These are phyloP conservation scores for Magnusiomyces suaveolens DNA, from an alignment of 1,139 yeast species.

Conservation along the genomic window DNA sequence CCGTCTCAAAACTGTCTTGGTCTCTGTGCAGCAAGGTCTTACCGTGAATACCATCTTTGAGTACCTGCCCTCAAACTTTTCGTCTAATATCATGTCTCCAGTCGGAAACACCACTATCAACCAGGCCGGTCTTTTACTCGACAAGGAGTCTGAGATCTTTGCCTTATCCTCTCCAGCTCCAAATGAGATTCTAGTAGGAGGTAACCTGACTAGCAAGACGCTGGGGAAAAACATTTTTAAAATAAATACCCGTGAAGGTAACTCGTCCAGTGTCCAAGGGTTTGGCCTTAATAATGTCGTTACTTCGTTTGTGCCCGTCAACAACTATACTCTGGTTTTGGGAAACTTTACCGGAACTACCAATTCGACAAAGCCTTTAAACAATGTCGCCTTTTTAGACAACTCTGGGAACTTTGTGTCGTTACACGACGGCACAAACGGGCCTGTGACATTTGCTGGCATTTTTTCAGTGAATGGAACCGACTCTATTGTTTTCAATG, in stretches of 20 bases:
- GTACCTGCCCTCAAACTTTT: slow-evolving; percentile 62
- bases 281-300: slow-evolving; percentile 29
- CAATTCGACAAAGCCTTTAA: slow-evolving; percentile 13
- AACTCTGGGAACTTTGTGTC: slow-evolving; percentile 21
- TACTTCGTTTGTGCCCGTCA: slow-evolving; percentile 28
- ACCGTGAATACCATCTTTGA: slow-evolving; percentile 70
- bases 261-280: slow-evolving; percentile 7
- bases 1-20: slow-evolving; percentile 47
- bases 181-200: slow-evolving; percentile 38
- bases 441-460: slow-evolving; percentile 23
- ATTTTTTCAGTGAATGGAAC: slow-evolving; percentile 23
- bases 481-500: slow-evolving; percentile 35
- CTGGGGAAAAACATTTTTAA: slow-evolving; percentile 24
- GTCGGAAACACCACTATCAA: slow-evolving; percentile 67
- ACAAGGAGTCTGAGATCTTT: slow-evolving; percentile 13
- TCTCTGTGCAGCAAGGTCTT: slow-evolving; percentile 35
- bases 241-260: slow-evolving; percentile 21
- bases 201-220: slow-evolving; percentile 39
- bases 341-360: slow-evolving; percentile 35
- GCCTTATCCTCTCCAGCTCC: slow-evolving; percentile 8
- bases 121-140: slow-evolving; percentile 39
- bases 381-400: slow-evolving; percentile 24
- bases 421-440: slow-evolving; percentile 25
- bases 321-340: slow-evolving; percentile 26
- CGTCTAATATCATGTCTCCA: slow-evolving; percentile 31